Evolutionary conservation across 768 basidiomycete genomes (phyloP).

Genomic region (Collybiopsis luxurians): DNA sequence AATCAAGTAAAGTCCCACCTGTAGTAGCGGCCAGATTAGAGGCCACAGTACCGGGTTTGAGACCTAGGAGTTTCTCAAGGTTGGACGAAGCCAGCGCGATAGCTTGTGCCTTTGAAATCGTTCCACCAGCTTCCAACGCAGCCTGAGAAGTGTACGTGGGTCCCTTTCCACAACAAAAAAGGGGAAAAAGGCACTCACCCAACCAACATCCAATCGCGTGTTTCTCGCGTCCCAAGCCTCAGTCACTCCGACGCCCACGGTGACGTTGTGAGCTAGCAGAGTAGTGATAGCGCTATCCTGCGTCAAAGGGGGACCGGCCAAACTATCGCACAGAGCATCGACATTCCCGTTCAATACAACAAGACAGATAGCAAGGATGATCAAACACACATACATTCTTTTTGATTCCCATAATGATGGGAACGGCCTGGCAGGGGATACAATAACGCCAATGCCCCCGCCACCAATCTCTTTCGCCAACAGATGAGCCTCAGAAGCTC

Average conservation of each 20-base stretch:
- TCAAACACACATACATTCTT: slow-evolving; percentile 50
- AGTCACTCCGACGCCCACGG: slow-evolving; percentile 59
- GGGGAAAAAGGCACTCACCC: slow-evolving; percentile 41
- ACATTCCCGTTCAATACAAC: background rate
- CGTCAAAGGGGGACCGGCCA: slow-evolving; percentile 42
- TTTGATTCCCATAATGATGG: slow-evolving; percentile 60
- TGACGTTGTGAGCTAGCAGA: slow-evolving; percentile 64
- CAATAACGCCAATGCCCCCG: slow-evolving; percentile 68
- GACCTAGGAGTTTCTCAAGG: slow-evolving; percentile 40
- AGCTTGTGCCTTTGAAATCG: slow-evolving; percentile 29
- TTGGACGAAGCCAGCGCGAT: slow-evolving; percentile 40
- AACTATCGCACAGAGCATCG: slow-evolving; percentile 18
- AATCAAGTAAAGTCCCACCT: slow-evolving; percentile 33
- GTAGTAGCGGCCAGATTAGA: slow-evolving; percentile 35
- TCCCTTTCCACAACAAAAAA: background rate
- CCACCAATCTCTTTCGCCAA: slow-evolving; percentile 70
- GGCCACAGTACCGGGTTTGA: slow-evolving; percentile 16
- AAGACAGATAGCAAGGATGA: background rate
- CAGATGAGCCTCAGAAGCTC: slow-evolving; percentile 67
- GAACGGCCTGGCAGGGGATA: slow-evolving; percentile 65
- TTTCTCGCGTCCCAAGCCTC: slow-evolving; percentile 64
- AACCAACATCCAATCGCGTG: slow-evolving; percentile 71
- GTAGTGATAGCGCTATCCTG: slow-evolving; percentile 51
- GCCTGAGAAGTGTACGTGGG: background rate
- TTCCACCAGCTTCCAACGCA: slow-evolving; percentile 26